Evolutionary conservation across 306 rosid genomes (phyloP), one percentile per base, ranked within the genome.

Genomic region (Luffa acutangula): DNA sequence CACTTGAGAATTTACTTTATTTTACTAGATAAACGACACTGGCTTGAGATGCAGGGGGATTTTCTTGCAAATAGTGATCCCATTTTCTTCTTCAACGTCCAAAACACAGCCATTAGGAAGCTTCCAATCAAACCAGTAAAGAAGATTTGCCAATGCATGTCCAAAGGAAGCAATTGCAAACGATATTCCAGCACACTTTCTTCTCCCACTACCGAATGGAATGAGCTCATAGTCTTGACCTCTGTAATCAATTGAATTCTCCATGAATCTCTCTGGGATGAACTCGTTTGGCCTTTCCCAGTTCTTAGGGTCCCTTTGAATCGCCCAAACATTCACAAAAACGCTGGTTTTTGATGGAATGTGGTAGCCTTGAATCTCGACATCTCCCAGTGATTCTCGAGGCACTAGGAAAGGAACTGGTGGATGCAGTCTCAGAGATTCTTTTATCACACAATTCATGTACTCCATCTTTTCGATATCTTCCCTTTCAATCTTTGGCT

Each of bases 191-290:
- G 84, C 80, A 36, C 87, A 87, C 5, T 53, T 77, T 42, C 89
- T 73, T 58, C 87, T 75, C 6, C 89, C 89, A 42, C 84, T 81
- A 3, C 90, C 88, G 48, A 87, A 87, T 34, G 90, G 87, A 12
- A 85, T 81, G 13, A 85, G 79, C 5, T 73, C 34, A 3, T 71
- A 87, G 76, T 85, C 82, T 5, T 63, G 79, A 5, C 84, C 90
- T 79, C 73, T 81, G 21, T 58, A 85, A 66, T 85, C 86, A 12
- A 85, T 34, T 0, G 33, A 45, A 7, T 17, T 33, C 2, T 36
- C 17, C 13, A 81, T 9, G 64, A 87, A 87, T 33, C 87, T 84
- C 10, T 87, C 89, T 3, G 86, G 87, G 7, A 46, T 10, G 73
- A 82, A 87, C 66, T 82, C 80, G 6, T 82, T 71, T 4, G 89